Conservation (phyloP, 257 asterid genomes). For the Plantago major region DNA sequence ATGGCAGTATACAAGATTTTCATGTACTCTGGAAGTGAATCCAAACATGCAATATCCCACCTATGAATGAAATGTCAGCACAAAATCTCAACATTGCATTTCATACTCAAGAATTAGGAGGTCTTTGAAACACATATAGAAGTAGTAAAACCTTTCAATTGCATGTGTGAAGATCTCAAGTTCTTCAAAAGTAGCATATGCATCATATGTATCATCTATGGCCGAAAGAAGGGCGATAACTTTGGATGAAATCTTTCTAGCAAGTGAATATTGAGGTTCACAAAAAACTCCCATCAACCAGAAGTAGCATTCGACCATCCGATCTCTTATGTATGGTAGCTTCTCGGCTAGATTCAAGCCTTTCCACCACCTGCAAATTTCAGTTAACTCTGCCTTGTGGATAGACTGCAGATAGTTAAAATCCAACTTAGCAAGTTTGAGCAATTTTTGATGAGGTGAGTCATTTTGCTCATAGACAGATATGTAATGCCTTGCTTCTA, state of each 20-base stretch:
- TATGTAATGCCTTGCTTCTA: constrained; percentile 25
- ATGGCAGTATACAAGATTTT: constrained; percentile 22
- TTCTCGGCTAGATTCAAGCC: constrained; percentile 22
- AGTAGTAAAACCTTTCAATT: constrained; percentile 25
- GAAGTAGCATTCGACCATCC: constrained; percentile 34
- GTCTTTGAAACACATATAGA: background rate
- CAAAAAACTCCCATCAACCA: constrained; percentile 31
- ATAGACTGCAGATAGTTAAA: constrained; percentile 26
- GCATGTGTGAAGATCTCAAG: constrained; percentile 30
- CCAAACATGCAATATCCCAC: constrained; percentile 27
- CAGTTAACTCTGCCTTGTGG: constrained; percentile 27
- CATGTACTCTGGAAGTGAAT: constrained; percentile 37
- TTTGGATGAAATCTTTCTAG: constrained; percentile 22
- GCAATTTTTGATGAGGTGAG: constrained; percentile 16
- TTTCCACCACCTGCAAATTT: constrained; percentile 39
- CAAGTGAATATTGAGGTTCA: constrained; percentile 28
- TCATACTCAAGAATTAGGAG: no score
- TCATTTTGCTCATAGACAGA: constrained; percentile 20
- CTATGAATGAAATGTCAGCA: constrained; percentile 8
- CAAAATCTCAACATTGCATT: background rate
- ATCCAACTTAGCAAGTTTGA: constrained; percentile 30
- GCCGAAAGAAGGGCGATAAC: constrained; percentile 12
- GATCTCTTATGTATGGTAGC: constrained; percentile 28
- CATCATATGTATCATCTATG: constrained; percentile 32
- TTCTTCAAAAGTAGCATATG: constrained; percentile 29